These are phyloP conservation scores for Colletotrichum chrysophilum DNA, from an alignment of 2,329 filamentous ascomycete species.

Conservation along the genomic window DNA sequence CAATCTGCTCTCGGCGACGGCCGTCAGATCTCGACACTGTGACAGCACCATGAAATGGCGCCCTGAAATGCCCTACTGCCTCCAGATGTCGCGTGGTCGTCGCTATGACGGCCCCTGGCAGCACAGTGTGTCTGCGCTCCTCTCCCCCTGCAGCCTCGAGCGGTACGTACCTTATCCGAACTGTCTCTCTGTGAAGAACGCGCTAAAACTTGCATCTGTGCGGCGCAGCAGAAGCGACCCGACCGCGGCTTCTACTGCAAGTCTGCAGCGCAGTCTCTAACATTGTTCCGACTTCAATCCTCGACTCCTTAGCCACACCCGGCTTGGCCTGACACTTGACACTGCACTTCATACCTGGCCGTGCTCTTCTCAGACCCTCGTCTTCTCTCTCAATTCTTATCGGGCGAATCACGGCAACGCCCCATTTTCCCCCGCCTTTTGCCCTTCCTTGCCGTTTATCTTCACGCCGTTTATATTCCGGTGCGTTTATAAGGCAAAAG, in stretches of 20 bases:
- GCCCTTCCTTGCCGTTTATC: not conserved
- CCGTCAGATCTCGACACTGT: slow-evolving; percentile 1
- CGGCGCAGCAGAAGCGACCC: slow-evolving; percentile 11
- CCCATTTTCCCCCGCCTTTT: not conserved
- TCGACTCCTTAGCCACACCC: not conserved
- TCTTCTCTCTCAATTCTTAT: not conserved
- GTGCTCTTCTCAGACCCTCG: not conserved
- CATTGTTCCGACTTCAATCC: slow-evolving; percentile 15
- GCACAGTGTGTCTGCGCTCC: not conserved
- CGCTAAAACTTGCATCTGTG: slow-evolving; percentile 19
- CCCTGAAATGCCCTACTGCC: not conserved
- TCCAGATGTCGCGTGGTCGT: not conserved
- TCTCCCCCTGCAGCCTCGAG: not conserved
- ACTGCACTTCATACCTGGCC: not conserved
- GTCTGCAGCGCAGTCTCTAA: slow-evolving; percentile 1
- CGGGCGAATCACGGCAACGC: not conserved
- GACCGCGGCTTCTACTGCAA: not conserved
- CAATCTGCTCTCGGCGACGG: not conserved
- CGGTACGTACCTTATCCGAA: not conserved
- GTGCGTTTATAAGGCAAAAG: not conserved
- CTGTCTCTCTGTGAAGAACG: not conserved
- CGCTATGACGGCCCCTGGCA: slow-evolving; percentile 5
- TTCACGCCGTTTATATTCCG: not conserved
- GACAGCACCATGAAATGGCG: not conserved
- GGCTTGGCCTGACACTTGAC: not conserved